phyloP scores from a whole-genome alignment of 768 basidiomycete genomes.

The Lactifluus pinguis region DNA sequence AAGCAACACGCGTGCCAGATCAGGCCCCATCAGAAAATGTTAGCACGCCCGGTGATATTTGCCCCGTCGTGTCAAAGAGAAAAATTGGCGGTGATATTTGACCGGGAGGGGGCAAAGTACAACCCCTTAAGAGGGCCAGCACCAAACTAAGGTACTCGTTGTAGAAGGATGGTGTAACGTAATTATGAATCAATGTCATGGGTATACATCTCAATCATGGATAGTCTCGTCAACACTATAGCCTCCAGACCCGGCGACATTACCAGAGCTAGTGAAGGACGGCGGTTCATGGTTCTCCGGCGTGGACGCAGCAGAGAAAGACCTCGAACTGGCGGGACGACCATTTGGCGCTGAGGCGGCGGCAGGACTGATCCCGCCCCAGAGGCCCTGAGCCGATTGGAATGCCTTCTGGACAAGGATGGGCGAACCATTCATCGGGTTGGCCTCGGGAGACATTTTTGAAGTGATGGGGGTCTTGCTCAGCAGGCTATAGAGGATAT shows the following conservation, averaged over 20 bases:
- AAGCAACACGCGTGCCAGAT: background rate
- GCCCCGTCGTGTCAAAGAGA: too few relatives aligned
- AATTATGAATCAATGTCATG: background rate
- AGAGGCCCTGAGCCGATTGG: constrained; percentile 2
- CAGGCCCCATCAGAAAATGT: background rate
- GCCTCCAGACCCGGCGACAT: background rate
- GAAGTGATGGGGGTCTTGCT: constrained; percentile 30
- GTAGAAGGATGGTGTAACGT: background rate
- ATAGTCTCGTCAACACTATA: constrained; percentile 2
- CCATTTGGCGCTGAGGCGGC: background rate
- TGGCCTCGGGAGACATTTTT: background rate
- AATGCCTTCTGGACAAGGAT: constrained; percentile 9
- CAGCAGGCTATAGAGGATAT: constrained; percentile 35
- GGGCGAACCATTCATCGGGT: constrained; percentile 16
- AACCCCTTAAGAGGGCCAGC: too few relatives aligned
- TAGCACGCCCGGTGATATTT: background rate
- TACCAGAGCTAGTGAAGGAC: background rate
- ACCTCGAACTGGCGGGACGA: background rate
- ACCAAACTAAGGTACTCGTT: background rate
- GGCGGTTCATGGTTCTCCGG: background rate
- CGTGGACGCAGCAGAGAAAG: background rate
- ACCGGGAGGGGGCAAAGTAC: too few relatives aligned
- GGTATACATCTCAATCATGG: background rate
- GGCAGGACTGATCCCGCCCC: background rate
- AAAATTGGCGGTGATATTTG: too few relatives aligned